Evolutionary conservation across 129 eudicot genomes (phyloP).

Genomic region (Centella asiatica): DNA sequence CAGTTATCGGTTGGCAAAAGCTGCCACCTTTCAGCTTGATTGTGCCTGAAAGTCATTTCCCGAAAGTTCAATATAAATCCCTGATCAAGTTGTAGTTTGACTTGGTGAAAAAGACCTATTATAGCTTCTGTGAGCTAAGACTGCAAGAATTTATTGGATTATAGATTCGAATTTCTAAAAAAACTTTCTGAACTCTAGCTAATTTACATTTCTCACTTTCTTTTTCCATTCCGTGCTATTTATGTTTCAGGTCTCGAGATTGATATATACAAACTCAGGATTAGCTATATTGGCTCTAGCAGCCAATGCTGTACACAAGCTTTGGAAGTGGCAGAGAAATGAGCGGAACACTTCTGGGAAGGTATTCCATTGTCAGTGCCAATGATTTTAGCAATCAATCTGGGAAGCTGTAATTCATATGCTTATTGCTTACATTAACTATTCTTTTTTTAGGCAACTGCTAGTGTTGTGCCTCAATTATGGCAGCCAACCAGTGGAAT

Average conservation of each 20-base stretch:
- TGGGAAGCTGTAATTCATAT: not conserved
- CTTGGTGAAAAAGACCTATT: not conserved
- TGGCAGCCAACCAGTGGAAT: slow-evolving; percentile 88
- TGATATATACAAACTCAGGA: slow-evolving; percentile 71
- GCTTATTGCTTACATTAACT: slow-evolving; percentile 7
- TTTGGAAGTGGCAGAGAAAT: slow-evolving; percentile 73
- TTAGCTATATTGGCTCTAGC: slow-evolving; percentile 59
- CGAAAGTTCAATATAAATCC: not conserved
- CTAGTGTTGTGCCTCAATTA: slow-evolving; percentile 50
- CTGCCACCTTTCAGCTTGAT: too few relatives aligned
- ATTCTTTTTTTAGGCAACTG: slow-evolving; percentile 46
- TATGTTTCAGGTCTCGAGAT: slow-evolving; percentile 49
- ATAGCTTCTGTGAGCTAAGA: not conserved
- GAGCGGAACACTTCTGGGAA: slow-evolving; percentile 50
- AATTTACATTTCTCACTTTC: not conserved
- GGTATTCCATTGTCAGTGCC: slow-evolving; percentile 22
- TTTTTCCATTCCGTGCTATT: not conserved
- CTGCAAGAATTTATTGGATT: not conserved
- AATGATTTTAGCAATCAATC: not conserved
- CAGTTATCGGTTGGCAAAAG: too few relatives aligned
- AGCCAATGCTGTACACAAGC: slow-evolving; percentile 75
- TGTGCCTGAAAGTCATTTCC: too few relatives aligned
- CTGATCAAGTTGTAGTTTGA: not conserved
- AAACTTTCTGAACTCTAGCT: not conserved
- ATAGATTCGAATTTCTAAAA: not conserved